Base-by-base conservation (phyloP, 2,329 filamentous ascomycete species). In the Dothideomycetes sp. region DNA sequence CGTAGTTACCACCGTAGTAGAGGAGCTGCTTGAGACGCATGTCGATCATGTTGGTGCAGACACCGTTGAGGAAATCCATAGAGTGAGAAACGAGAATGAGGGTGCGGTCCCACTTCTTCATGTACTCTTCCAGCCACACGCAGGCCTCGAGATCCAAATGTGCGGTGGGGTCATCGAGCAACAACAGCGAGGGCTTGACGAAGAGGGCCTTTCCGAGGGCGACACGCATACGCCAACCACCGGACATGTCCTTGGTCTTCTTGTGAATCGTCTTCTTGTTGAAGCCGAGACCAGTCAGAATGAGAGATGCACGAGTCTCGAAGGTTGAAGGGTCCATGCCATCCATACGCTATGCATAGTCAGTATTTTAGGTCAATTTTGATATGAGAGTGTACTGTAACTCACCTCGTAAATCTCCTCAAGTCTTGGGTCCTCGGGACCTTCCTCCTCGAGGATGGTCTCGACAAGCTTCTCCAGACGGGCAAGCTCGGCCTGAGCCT, bases 211-310 rank as follows among this genome's bases (percentile, higher is more conserved):
- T 95, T 62, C 76, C 91, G 47, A 98, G 80, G 44, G 91, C 91
- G 45, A 98, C 91, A 76, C 93, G 86, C 91, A 98, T 98, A 74
- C 89, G 81, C 91, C 91, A 98, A 56, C 91, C 91, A 85, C 91
- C 91, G 51, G 91, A 98, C 93, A 98, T 98, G 65, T 98, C 93
- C 78, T 96, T 98, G 56, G 93, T 98, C 80, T 93, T 95, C 78
- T 98, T 98, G 67, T 93, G 73, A 61, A 98, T 96, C 43, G 93
- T 98, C 54, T 68, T 69, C 74, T 96, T 96, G 80, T 98, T 94
- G 79, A 98, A 98, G 52, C 91, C 91, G 45, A 98, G 83, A 87
- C 91, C 91, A 42, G 91, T 98, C 54, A 98, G 68, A 62, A 98
- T 98, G 51, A 95, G 80, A 42, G 89, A 94, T 47, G 91, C 91